These are phyloP conservation scores for Chenopodium quinoa DNA, from an alignment of 148 eudicot genomes.

Conservation along the genomic window DNA sequence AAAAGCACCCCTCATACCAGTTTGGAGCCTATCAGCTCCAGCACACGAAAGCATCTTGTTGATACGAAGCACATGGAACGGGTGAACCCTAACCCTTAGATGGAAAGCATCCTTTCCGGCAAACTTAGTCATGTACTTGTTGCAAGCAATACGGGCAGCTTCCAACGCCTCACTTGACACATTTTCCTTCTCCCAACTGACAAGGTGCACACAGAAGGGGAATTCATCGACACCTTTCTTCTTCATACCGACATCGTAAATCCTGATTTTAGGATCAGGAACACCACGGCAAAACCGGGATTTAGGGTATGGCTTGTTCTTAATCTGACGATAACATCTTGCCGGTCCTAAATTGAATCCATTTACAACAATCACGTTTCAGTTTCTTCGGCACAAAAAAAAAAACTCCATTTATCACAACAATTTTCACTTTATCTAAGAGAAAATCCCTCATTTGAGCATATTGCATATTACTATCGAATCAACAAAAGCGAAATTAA, in stretches of 20 bases:
- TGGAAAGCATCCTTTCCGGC: constrained; percentile 45
- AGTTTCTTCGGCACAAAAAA: neutral
- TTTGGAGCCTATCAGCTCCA: constrained; percentile 46
- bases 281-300: constrained; percentile 51
- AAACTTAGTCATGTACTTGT: constrained; percentile 41
- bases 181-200: constrained; percentile 53
- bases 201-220: constrained; percentile 44
- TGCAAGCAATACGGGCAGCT: constrained; percentile 47
- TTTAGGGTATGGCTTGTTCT: constrained; percentile 50
- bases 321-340: constrained; percentile 46
- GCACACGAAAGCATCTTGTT: constrained; percentile 49
- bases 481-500: neutral
- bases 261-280: constrained; percentile 43
- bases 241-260: constrained; percentile 43
- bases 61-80: constrained; percentile 42
- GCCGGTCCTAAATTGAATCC: constrained; percentile 32
- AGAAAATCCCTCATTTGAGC: neutral
- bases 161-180: constrained; percentile 46
- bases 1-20: constrained; percentile 46
- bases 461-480: neutral
- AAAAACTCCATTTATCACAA: neutral
- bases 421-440: neutral
- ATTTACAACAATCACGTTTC: neutral
- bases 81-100: constrained; percentile 40
- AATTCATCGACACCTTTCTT: constrained; percentile 39